These are phyloP conservation scores for Sclerotinia spermophila DNA, from an alignment of 2,329 filamentous ascomycete genomes.

Conservation along the genomic window DNA sequence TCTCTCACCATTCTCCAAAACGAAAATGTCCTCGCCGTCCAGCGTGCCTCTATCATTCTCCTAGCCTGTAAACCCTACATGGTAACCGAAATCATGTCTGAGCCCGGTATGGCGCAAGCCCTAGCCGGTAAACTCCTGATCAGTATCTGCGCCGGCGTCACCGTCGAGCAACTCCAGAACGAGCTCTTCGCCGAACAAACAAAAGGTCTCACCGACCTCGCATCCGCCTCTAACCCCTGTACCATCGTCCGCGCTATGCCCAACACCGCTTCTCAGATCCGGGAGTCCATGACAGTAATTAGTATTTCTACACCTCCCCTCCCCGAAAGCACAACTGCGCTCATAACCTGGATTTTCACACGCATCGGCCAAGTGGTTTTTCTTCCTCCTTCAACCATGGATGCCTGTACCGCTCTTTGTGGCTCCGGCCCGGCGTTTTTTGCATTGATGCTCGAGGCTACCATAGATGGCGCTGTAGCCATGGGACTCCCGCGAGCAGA, in stretches of 20 bases:
- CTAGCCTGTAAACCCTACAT: conserved; percentile 79
- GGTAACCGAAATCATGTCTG: conserved; percentile 63
- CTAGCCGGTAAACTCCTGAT: conserved; percentile 77
- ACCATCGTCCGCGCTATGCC: conserved; percentile 67
- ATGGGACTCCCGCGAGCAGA: conserved; percentile 73
- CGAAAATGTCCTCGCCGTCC: conserved; percentile 65
- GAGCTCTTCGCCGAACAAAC: conserved; percentile 43
- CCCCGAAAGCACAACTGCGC: conserved; percentile 47
- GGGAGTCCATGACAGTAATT: conserved; percentile 81
- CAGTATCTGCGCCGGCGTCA: conserved; percentile 75
- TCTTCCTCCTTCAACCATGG: conserved; percentile 65
- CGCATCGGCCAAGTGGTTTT: conserved; percentile 68
- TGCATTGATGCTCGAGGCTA: conserved; percentile 69
- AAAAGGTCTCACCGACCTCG: conserved; percentile 33
- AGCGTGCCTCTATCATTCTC: conserved; percentile 68
- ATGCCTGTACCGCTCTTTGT: conserved; percentile 69
- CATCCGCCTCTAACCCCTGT: conserved; percentile 34
- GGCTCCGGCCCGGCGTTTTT: conserved; percentile 72
- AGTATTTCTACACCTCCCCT: conserved; percentile 59
- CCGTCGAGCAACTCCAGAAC: conserved; percentile 62
- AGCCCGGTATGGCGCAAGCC: conserved; percentile 66
- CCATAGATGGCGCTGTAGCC: conserved; percentile 73
- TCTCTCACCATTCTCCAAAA: conserved; percentile 65
- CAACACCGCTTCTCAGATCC: conserved; percentile 75
- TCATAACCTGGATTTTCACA: conserved; percentile 75